Evolutionary conservation across 257 asterid genomes (phyloP), one percentile per base, ranked within the genome.

Genomic region (Rauvolfia tetraphylla): DNA sequence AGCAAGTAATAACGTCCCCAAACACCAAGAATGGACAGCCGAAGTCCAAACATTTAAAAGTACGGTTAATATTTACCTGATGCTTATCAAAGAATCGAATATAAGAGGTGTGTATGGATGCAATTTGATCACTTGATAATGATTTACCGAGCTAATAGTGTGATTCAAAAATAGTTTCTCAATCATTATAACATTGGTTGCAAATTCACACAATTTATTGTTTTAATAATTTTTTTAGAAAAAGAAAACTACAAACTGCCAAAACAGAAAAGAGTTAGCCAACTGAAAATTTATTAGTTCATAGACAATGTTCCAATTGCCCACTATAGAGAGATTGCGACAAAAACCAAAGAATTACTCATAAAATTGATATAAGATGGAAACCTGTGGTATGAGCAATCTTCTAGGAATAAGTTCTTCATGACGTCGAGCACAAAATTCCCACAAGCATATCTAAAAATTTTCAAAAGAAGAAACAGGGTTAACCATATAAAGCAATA

Each of bases 401-500:
- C 97, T 87, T 78, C 96, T 87, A 75, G 99, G 98, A 67, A 95
- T 91, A 74, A 95, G 93, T 81, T 95, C 98, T 86, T 95, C 99
- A 79, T 95, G 99, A 59, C 94, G 96, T 31, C 99, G 88, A 34
- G 98, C 99, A 88, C 99, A 95, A 80, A 95, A 95, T 77, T 91
- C 98, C 99, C 99, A 95, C 20, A 98, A 92, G 91, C 95, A 87
- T 80, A 95, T 95, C 99, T 95, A 89, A 51, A 63, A 80, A 74
- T 66, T 41, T 46, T 27, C 33, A 33, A 54, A 36, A 44, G 58
- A 76, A 36, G 31, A 75, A 68, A 59, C 3, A 38, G 41, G 62
- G 51, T 53, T 51, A 53, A 76, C 61, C 76, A 15, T 69, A 71
- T 51, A 75, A 77, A 81, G 54, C 68, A 80, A 31, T 38, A 77